Conservation (phyloP, 345 rosid genomes). For the Lepidium didymum region DNA sequence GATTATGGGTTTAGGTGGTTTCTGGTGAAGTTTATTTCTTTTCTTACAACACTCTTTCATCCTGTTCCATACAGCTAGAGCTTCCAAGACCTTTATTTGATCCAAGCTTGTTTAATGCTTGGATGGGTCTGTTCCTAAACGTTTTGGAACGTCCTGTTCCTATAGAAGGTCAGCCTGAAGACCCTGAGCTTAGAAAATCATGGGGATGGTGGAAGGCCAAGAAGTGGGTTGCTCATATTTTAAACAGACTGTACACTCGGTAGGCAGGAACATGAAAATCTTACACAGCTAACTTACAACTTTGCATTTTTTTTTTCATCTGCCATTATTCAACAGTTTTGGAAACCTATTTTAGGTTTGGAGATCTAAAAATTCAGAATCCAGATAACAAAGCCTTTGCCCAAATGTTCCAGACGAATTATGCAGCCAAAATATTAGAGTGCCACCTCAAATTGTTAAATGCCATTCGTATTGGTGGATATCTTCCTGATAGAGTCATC, state of each 20-base stretch:
- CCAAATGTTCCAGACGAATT: conserved; percentile 83
- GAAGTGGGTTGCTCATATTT: conserved; percentile 96
- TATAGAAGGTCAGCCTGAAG: conserved; percentile 77
- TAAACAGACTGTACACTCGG: conserved; percentile 93
- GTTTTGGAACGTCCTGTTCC: conserved; percentile 92
- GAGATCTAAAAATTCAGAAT: conserved; percentile 90
- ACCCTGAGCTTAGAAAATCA: conserved; percentile 84
- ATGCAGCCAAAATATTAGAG: conserved; percentile 88
- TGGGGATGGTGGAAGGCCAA: conserved; percentile 99
- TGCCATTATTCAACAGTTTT: not conserved
- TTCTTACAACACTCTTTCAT: not conserved
- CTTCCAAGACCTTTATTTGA: conserved; percentile 85
- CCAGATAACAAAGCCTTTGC: conserved; percentile 89
- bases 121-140: conserved; percentile 92
- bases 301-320: not conserved
- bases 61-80: conserved; percentile 59
- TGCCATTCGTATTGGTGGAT: conserved; percentile 74
- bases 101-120: conserved; percentile 77
- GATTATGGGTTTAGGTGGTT: not conserved
- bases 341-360: conserved; percentile 53
- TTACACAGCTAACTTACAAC: not conserved
- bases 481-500: conserved; percentile 95
- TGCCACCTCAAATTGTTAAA: conserved; percentile 87
- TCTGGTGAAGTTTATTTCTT: not conserved
- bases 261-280: conserved; percentile 19